Conservation (phyloP, 139 green algal species). For the Desmodesmus armatus region DNA sequence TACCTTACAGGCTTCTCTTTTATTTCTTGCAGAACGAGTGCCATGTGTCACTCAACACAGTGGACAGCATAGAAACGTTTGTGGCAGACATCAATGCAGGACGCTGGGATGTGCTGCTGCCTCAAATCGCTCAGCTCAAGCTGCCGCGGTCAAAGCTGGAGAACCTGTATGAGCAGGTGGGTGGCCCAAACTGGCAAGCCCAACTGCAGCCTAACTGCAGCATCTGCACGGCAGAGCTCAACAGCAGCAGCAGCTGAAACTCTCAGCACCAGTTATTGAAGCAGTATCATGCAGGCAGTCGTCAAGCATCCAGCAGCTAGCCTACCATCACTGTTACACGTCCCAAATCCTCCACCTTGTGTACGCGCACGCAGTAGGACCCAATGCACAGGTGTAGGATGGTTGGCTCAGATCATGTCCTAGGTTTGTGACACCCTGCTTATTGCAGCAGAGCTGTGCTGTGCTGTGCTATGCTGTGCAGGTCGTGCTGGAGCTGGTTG, state of each 20-base stretch:
- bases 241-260: not conserved
- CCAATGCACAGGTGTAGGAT: too few species aligned
- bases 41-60: slow-evolving; percentile 94
- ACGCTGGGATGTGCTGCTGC: slow-evolving; percentile 93
- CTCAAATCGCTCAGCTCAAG: slow-evolving; percentile 85
- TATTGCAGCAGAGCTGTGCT: not conserved
- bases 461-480: slow-evolving; percentile 48
- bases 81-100: slow-evolving; percentile 90
- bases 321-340: not conserved
- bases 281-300: not conserved
- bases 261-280: not conserved
- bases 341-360: too few species aligned
- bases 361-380: too few species aligned
- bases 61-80: slow-evolving; percentile 93
- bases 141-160: slow-evolving; percentile 91
- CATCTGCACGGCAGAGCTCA: not conserved
- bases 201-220: not conserved
- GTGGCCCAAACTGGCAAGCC: not conserved
- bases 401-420: too few species aligned
- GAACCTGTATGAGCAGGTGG: slow-evolving; percentile 94
- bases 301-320: not conserved
- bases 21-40: slow-evolving; percentile 83
- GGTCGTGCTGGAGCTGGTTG: slow-evolving; percentile 97
- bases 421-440: too few species aligned
- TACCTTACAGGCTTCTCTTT: too few species aligned